phyloP scores from a whole-genome alignment of 2,329 filamentous ascomycete genomes.

The Thelonectria discophora region DNA sequence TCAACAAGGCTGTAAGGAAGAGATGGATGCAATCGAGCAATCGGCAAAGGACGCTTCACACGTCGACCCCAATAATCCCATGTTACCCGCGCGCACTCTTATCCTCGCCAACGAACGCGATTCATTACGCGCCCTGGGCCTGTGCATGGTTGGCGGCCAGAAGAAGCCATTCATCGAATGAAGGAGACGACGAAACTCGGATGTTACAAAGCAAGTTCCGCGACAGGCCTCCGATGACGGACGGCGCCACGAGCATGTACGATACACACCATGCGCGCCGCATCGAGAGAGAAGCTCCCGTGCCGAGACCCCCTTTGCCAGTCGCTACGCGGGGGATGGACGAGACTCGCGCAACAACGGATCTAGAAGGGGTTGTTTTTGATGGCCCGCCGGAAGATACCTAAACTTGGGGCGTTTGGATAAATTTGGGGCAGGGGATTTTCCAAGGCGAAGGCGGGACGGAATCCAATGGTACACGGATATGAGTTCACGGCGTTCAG shows the following conservation, averaged over 20 bases:
- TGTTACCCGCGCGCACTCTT: conserved; percentile 87
- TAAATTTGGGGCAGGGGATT: conserved; percentile 30
- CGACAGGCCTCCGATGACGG: conserved; percentile 22
- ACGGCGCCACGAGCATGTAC: conserved; percentile 27
- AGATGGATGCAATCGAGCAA: conserved; percentile 98
- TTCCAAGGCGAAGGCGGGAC: conserved; percentile 29
- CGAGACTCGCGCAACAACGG: conserved; percentile 13
- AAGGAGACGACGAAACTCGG: conserved; percentile 22
- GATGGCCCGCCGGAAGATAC: conserved; percentile 30
- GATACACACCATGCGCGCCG: conserved; percentile 24
- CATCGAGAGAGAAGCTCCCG: conserved; percentile 33
- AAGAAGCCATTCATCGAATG: conserved; percentile 74
- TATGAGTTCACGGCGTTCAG: conserved; percentile 42
- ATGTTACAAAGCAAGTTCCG: conserved; percentile 28
- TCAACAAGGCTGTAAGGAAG: conserved; percentile 94
- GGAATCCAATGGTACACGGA: conserved; percentile 29
- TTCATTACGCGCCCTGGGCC: conserved; percentile 66
- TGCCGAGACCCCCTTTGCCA: conserved; percentile 17
- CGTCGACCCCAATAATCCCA: conserved; percentile 87
- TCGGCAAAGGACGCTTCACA: conserved; percentile 91
- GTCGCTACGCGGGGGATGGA: conserved; percentile 17
- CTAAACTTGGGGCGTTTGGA: conserved; percentile 37
- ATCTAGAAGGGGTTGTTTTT: background rate
- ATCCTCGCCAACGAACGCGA: conserved; percentile 79
- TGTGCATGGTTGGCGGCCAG: conserved; percentile 70